These are phyloP conservation scores for Tolypocladium guangdongense DNA, from an alignment of 2,329 filamentous ascomycete species.

Conservation along the genomic window DNA sequence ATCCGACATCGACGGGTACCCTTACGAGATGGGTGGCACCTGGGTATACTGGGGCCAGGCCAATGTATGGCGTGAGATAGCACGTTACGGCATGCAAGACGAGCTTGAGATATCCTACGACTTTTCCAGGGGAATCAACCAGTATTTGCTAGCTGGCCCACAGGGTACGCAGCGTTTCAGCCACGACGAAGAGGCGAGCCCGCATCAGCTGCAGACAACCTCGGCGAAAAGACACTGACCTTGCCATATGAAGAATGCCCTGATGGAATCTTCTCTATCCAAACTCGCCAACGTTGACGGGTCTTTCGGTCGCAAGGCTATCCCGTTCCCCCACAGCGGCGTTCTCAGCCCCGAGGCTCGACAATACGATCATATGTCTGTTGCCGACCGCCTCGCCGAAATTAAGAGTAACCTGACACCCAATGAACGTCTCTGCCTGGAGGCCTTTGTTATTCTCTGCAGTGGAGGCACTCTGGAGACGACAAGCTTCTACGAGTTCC, in stretches of 20 bases:
- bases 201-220: too few species aligned
- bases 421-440: slow-evolving; percentile 27
- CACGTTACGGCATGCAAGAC: slow-evolving; percentile 31
- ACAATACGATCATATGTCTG: slow-evolving; percentile 27
- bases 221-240: background rate
- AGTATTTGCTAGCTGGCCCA: slow-evolving; percentile 24
- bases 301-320: slow-evolving; percentile 19
- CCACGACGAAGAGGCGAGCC: slow-evolving; percentile 28
- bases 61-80: slow-evolving; percentile 32
- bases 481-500: slow-evolving; percentile 33
- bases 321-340: slow-evolving; percentile 29
- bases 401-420: slow-evolving; percentile 26
- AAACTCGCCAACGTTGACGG: slow-evolving; percentile 38
- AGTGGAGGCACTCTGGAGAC: slow-evolving; percentile 31
- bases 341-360: slow-evolving; percentile 19
- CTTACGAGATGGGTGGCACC: slow-evolving; percentile 37
- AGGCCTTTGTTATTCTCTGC: slow-evolving; percentile 29
- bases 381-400: slow-evolving; percentile 28
- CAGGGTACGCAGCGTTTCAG: slow-evolving; percentile 20
- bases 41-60: slow-evolving; percentile 36
- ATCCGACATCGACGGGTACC: slow-evolving; percentile 29
- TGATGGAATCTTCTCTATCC: slow-evolving; percentile 21
- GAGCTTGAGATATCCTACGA: slow-evolving; percentile 28
- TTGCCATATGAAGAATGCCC: slow-evolving; percentile 8
- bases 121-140: slow-evolving; percentile 29